Conservation (phyloP, 257 asterid genomes). For the Solanum boliviense region DNA sequence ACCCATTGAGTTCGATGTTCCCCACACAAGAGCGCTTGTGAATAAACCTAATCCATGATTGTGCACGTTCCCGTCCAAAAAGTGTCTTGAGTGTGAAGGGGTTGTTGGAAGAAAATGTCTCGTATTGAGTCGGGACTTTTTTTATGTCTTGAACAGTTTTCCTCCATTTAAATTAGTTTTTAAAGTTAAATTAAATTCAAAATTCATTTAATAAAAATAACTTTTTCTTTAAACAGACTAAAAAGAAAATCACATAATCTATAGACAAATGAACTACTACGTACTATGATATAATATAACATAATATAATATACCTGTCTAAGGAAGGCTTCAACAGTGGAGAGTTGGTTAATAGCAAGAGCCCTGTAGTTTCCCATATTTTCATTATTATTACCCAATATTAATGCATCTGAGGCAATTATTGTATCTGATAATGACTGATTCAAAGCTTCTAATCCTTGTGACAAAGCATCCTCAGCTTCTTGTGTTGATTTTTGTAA, state of each 20-base stretch:
- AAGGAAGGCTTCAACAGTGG: constrained; percentile 68
- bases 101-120: not conserved
- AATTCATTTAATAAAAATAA: not conserved
- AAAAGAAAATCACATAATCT: not conserved
- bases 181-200: not conserved
- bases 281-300: not conserved
- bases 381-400: not conserved
- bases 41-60: not conserved
- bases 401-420: constrained; percentile 44
- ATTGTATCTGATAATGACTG: constrained; percentile 49
- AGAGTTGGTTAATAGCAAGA: constrained; percentile 64
- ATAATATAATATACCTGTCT: constrained; percentile 45
- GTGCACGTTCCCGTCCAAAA: not conserved
- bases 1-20: not conserved
- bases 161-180: not conserved
- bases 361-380: constrained; percentile 65
- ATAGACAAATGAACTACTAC: rapidly evolving
- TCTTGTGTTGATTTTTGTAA: constrained; percentile 63
- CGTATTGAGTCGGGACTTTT: no score
- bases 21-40: not conserved
- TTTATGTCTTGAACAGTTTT: no score
- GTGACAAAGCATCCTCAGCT: constrained; percentile 68
- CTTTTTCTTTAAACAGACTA: rapidly evolving
- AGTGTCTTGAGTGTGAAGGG: not conserved
- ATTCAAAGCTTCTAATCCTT: constrained; percentile 56